Base-by-base conservation (phyloP, 768 basidiomycete species). In the Suillus alpinus region DNA sequence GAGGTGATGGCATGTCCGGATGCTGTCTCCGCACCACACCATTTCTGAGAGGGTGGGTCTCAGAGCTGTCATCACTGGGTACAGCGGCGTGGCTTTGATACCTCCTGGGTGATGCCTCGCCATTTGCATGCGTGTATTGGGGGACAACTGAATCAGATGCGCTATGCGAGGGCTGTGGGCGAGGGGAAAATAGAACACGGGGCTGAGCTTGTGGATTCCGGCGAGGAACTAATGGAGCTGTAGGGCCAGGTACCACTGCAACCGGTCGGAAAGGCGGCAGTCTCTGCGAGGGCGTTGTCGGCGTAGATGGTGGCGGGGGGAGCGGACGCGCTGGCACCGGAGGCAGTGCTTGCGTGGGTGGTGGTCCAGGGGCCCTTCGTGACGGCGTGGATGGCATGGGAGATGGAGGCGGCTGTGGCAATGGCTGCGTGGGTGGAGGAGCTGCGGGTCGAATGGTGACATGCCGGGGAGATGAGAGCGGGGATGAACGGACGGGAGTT, bases 381-480 rank as follows among this genome's bases (percentile, higher is more conserved):
- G 43, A 34, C 13, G 56, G 44, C 10, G 37, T 16, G 18, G 61
- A 63, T 2, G 63, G 57, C 23, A 60, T 26, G 50, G 59, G 66
- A 10, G 67, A 63, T 12, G 68, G 59, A 29, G 71, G 73, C 10
- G 53, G 70, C 26, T 66, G 73, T 43, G 72, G 72, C 23, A 75
- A 67, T 53, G 72, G 72, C 23, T 65, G 64, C 37, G 68, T 72
- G 2, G 72, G 72, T 4, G 72, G 72, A 18, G 72, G 72, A n/a
- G 66, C 64, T 14, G 68, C 72, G 0, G 73, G 72, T 40, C 68
- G 72, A 12, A 73, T 70, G 13, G 47, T 26, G 20, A 73, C 63
- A 52, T 73, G 70, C 36, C 73, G 69, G 31, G 73, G 67, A 41
- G 72, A 51, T 20, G 59, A 3, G 37, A 49, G 1, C 31, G 57